Base-by-base conservation (phyloP, 1,284 basidiomycete species). In the Leccinum insolens region DNA sequence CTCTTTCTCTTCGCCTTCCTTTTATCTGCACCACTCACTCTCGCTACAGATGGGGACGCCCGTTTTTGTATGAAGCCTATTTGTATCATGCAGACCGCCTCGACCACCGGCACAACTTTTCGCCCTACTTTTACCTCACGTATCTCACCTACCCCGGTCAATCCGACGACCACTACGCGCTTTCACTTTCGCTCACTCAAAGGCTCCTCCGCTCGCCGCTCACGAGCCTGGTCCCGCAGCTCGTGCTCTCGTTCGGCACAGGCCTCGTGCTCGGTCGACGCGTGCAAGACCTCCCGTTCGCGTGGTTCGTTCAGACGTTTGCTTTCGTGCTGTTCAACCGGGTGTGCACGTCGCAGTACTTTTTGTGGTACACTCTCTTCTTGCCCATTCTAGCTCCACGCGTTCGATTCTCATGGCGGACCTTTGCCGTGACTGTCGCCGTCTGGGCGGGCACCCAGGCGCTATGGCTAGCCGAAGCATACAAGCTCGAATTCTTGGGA, bases 311-410 rank as follows among this genome's bases (percentile, higher is more conserved):
- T 22, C 96, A 99, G 80, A 99, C 98, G 0, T 86, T 89, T 61
- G 82, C 88, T 0, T 99, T 99, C 76, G 96, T 99, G 15, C 83
- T 94, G 1, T 96, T 98, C 84, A 99, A 99, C 80, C 98, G 98
- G 82, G 98, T 99, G 58, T 98, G 95, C 85, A 99, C 98, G 0
- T 97, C 95, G 2, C 80, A 99, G 92, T 99, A 99, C 82, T 99
- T 99, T 80, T 85, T 98, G 62, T 99, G 98, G 98, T 99, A 97
- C 77, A 88, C 96, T 7, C 90, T 96, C 70, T 89, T 99, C 69
- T 80, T 99, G 0, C 96, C 98, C 0, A 84, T 96, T 3, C 81
- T 98, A 12, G 83, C 95, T 3, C 90, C 94, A 0, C 85, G 82
- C 15, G 78, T 97, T 0, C 76, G 79, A 0, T 82, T 95, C 41